These are phyloP conservation scores for Phylloboletellus chloephorus DNA, from an alignment of 1,284 basidiomycete species.

Conservation along the genomic window DNA sequence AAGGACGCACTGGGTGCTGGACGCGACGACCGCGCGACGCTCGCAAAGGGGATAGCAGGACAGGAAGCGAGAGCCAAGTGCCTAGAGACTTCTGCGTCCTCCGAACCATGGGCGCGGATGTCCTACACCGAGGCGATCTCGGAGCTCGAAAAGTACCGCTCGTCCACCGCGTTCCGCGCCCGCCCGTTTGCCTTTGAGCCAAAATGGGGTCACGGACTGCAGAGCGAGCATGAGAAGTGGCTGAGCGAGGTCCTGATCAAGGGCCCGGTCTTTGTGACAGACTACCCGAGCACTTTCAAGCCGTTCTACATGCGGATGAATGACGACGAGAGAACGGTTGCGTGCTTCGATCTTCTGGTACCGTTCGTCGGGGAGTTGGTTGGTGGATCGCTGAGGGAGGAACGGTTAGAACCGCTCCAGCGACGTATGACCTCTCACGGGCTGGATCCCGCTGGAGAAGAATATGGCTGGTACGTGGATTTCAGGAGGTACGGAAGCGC, in stretches of 20 bases:
- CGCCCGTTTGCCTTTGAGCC: slow-evolving; percentile 53
- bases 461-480: slow-evolving; percentile 84
- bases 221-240: slow-evolving; percentile 92
- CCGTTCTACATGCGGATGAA: slow-evolving; percentile 95
- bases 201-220: slow-evolving; percentile 66
- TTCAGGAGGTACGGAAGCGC: slow-evolving; percentile 76
- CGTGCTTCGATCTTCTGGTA: slow-evolving; percentile 92
- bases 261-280: slow-evolving; percentile 86
- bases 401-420: slow-evolving; percentile 58
- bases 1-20: slow-evolving; percentile 40
- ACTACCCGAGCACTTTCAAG: slow-evolving; percentile 81
- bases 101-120: slow-evolving; percentile 62
- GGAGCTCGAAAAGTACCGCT: slow-evolving; percentile 45
- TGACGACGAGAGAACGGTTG: slow-evolving; percentile 55
- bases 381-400: slow-evolving; percentile 89
- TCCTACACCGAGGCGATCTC: slow-evolving; percentile 76
- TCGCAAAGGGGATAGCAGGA: slow-evolving; percentile 36
- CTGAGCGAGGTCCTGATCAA: slow-evolving; percentile 63
- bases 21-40: slow-evolving; percentile 30
- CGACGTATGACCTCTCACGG: slow-evolving; percentile 48
- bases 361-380: slow-evolving; percentile 87
- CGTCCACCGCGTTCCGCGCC: slow-evolving; percentile 18
- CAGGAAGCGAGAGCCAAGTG: slow-evolving; percentile 17
- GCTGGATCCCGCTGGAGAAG: slow-evolving; percentile 40
- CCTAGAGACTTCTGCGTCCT: slow-evolving; percentile 35